These are phyloP conservation scores for Saccharomyces paradoxus DNA, from an alignment of 805 yeast genomes.

Conservation along the genomic window DNA sequence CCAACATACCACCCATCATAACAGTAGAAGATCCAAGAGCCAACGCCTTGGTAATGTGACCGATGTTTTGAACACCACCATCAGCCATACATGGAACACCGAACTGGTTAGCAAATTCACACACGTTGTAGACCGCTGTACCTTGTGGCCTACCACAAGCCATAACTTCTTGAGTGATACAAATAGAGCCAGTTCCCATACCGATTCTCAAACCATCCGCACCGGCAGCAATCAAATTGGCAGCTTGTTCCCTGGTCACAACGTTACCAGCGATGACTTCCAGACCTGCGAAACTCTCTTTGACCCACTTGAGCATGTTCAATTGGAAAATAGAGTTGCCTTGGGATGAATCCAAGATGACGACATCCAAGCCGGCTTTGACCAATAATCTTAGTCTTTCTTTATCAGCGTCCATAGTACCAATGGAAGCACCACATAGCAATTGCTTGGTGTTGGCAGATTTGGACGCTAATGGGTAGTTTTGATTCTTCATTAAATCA, in stretches of 20 bases:
- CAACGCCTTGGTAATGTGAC: constrained; percentile 94
- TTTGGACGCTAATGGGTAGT: constrained; percentile 77
- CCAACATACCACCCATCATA: constrained; percentile 99
- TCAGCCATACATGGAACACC: constrained; percentile 99
- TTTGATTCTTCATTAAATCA: constrained; percentile 91
- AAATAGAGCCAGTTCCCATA: constrained; percentile 99
- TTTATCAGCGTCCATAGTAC: constrained; percentile 85
- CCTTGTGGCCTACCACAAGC: constrained; percentile 99
- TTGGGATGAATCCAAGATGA: constrained; percentile 90
- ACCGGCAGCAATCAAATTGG: constrained; percentile 87
- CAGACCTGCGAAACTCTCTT: constrained; percentile 65
- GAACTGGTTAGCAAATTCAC: constrained; percentile 87
- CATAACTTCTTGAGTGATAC: constrained; percentile 99
- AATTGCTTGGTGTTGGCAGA: too few species aligned
- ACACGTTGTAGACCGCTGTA: constrained; percentile 91
- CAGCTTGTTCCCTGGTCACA: constrained; percentile 93
- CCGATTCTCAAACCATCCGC: constrained; percentile 98
- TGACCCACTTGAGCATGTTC: constrained; percentile 88
- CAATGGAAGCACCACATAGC: constrained; percentile 81
- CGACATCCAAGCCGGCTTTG: constrained; percentile 95
- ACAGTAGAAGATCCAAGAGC: constrained; percentile 95
- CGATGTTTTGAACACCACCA: constrained; percentile 98
- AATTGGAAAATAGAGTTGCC: constrained; percentile 95
- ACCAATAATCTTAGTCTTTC: constrained; percentile 77
- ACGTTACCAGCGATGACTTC: constrained; percentile 42